Conservation (phyloP, 2,329 filamentous ascomycete genomes). For the Penicillium sp. region DNA sequence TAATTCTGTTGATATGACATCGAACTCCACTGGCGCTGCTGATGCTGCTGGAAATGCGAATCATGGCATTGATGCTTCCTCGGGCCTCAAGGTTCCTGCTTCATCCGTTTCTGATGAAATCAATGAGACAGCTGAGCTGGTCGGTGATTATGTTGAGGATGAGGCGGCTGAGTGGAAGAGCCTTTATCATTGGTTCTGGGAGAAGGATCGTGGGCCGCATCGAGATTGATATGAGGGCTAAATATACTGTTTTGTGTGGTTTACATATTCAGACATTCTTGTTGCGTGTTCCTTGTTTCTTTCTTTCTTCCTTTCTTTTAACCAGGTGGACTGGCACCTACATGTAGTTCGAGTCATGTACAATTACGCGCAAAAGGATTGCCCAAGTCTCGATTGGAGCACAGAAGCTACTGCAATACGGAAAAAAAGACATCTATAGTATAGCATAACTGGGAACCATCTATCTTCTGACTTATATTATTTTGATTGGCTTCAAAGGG, state of each 20-base stretch:
- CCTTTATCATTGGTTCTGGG: slow-evolving; percentile 38
- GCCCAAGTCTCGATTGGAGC: too few relatives aligned
- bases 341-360: not conserved
- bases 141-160: slow-evolving; percentile 41
- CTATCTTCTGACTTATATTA: too few relatives aligned
- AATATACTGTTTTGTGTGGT: not conserved
- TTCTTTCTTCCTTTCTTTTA: too few relatives aligned
- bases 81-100: slow-evolving; percentile 13
- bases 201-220: slow-evolving; percentile 19
- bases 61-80: slow-evolving; percentile 17
- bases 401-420: too few relatives aligned
- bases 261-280: not conserved
- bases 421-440: too few relatives aligned
- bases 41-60: slow-evolving; percentile 6
- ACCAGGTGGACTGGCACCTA: too few relatives aligned
- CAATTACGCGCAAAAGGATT: too few relatives aligned
- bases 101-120: slow-evolving; percentile 18
- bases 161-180: slow-evolving; percentile 34
- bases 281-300: not conserved
- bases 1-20: slow-evolving; percentile 27
- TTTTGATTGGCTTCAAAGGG: too few relatives aligned
- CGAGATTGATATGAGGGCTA: not conserved
- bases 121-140: slow-evolving; percentile 40
- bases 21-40: slow-evolving; percentile 15
- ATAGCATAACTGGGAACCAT: too few relatives aligned